Evolutionary conservation across 2,329 filamentous ascomycete genomes (phyloP), one percentile per base, ranked within the genome.

Genomic region (Penicillium sp.): DNA sequence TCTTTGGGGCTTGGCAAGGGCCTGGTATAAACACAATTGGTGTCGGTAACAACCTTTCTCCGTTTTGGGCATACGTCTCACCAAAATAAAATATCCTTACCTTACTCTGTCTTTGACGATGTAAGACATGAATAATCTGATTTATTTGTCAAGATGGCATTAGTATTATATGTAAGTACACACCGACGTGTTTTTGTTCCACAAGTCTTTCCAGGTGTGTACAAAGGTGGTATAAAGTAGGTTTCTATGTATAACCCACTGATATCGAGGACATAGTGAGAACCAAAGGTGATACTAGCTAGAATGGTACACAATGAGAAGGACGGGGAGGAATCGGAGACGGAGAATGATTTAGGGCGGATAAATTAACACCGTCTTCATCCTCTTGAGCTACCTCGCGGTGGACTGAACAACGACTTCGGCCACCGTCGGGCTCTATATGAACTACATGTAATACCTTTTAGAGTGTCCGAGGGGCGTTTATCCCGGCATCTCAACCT

Each of bases 281-380:
- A 81, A 31, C 86, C 87, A 13, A 93, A 94, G 6, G 89, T 87
- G 62, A 93, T 84, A 60, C 86, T 84, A 12, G 89, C 87, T 15
- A 35, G 13, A 13, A 65, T 89, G 88, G 71, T 86, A 86, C 15
- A 94, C 89, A 0, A 6, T 0, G 0, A 35, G 13, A 5, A 88
- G 76, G 2, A 94, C 88, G 1, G 90, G 83, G 1, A 89, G 88
- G 69, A 89, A 91, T 17, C 86, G 86, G 13, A 94, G 81, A 70
- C 89, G 89, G 23, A 84, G 74, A 43, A 94, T 78, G 48, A 92
- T 86, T 13, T 80, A 82, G 12, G 94, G 77, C 0, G 91, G 91
- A 62, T 15, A 4, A 8, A n/a, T 9, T 1, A 33, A 33, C 12
- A 15, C 31, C 12, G 13, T 33, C 31, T 33, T 33, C 31, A 33